Percentiles rank a stretch among this genome's conserved stretches.
Conservation (phyloP, 1,284 basidiomycete genomes). For the Inonotus hispidus region DNA sequence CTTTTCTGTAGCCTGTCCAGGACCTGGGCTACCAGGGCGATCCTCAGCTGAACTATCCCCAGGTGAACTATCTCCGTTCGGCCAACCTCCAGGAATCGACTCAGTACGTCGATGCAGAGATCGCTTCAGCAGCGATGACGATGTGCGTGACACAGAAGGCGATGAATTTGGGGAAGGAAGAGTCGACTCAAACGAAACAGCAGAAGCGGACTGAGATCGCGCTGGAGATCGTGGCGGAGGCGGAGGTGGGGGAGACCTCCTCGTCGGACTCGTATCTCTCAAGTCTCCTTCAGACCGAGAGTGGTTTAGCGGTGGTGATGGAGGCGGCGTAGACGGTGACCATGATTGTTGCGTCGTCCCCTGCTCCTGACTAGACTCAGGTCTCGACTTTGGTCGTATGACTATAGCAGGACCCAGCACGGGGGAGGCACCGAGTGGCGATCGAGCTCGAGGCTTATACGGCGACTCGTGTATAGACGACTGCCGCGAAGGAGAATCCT, state of each 20-base stretch:
- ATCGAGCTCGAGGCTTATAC: slow-evolving; percentile 12
- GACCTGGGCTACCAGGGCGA: not conserved
- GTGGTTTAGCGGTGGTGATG: slow-evolving; percentile 5
- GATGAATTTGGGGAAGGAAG: not conserved
- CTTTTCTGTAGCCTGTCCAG: not conserved
- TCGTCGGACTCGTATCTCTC: not conserved
- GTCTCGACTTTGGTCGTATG: slow-evolving; percentile 4
- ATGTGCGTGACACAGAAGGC: not conserved
- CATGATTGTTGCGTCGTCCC: not conserved
- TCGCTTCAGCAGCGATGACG: not conserved
- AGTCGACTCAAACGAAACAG: not conserved
- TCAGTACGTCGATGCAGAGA: not conserved
- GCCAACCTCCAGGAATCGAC: slow-evolving; percentile 11
- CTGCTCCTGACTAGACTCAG: not conserved
- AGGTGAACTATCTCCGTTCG: not conserved
- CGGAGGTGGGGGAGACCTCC: slow-evolving; percentile 10
- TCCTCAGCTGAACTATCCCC: not conserved
- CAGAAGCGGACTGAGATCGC: not conserved
- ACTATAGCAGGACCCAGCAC: slow-evolving; percentile 10
- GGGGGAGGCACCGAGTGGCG: slow-evolving; percentile 10
- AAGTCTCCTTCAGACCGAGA: not conserved
- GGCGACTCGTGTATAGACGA: slow-evolving; percentile 1
- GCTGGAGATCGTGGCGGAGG: slow-evolving; percentile 4
- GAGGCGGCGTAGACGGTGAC: slow-evolving; percentile 13
- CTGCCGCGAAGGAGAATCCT: slow-evolving; percentile 3